Conservation (phyloP, 2,329 filamentous ascomycete genomes). For the Volutella citrinella region DNA sequence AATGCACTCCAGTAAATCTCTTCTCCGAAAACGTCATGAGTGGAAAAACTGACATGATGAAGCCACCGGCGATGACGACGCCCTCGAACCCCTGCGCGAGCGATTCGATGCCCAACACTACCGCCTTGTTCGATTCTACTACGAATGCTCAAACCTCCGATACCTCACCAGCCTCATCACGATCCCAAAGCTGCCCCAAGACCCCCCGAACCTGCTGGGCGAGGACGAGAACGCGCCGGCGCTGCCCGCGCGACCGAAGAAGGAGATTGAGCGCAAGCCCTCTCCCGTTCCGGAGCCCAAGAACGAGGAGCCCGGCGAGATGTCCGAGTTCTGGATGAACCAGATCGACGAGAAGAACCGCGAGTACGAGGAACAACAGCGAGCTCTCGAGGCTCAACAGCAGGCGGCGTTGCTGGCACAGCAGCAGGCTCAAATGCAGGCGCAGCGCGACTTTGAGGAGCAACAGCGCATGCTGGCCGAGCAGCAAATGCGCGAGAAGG, state of each 20-base stretch:
- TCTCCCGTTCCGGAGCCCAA: conserved; percentile 67
- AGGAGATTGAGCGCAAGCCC: conserved; percentile 65
- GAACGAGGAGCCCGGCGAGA: conserved; percentile 83
- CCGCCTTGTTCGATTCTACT: conserved; percentile 95
- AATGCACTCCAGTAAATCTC: conserved; percentile 82
- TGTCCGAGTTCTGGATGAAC: conserved; percentile 96
- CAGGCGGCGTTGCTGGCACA: conserved; percentile 78
- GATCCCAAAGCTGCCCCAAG: conserved; percentile 91
- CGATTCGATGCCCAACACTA: conserved; percentile 96
- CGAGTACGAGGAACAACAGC: conserved; percentile 93
- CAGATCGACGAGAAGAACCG: conserved; percentile 88
- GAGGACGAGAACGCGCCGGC: conserved; percentile 84
- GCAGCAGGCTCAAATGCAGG: conserved; percentile 77
- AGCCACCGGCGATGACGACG: conserved; percentile 92
- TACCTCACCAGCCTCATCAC: conserved; percentile 96
- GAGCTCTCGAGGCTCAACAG: conserved; percentile 81
- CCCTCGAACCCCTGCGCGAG: conserved; percentile 79
- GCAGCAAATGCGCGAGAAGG: conserved; percentile 86
- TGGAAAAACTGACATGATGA: conserved; percentile 17
- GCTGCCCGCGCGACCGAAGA: conserved; percentile 76
- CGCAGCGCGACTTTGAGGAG: conserved; percentile 93
- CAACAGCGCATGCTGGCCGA: conserved; percentile 85
- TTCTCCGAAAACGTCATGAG: background rate
- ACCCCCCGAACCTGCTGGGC: conserved; percentile 82
- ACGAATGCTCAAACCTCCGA: conserved; percentile 95